These are phyloP conservation scores for Yamadazyma olivae DNA, from an alignment of 805 yeast genomes.

Conservation along the genomic window DNA sequence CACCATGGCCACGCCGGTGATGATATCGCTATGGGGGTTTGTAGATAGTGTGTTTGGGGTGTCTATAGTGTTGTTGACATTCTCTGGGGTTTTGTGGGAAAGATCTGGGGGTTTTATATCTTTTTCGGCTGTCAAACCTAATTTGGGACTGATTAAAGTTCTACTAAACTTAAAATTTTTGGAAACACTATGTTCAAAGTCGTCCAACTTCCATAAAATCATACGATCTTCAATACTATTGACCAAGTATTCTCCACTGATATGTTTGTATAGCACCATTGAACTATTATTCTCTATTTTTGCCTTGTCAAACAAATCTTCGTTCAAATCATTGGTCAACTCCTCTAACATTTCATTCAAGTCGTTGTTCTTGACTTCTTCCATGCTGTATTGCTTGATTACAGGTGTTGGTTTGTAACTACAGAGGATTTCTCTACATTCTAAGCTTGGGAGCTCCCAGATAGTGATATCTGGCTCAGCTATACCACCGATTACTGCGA, in stretches of 20 bases:
- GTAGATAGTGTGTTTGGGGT: neutral
- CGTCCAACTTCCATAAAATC: constrained; percentile 11
- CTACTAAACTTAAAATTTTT: constrained; percentile 7
- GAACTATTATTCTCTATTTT: constrained; percentile 1
- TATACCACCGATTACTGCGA: constrained; percentile 39
- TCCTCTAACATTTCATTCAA: constrained; percentile 9
- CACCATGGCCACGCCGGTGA: constrained; percentile 41
- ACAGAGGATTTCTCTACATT: constrained; percentile 44
- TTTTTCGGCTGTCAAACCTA: constrained; percentile 9
- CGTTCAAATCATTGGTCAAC: constrained; percentile 7
- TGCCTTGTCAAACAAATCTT: constrained; percentile 4
- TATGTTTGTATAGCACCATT: constrained; percentile 6
- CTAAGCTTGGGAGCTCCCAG: constrained; percentile 70
- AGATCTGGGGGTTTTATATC: too few relatives aligned
- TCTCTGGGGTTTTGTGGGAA: neutral
- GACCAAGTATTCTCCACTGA: constrained; percentile 6
- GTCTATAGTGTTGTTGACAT: neutral
- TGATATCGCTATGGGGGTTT: constrained; percentile 13
- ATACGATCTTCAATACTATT: constrained; percentile 4
- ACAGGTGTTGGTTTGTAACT: constrained; percentile 1
- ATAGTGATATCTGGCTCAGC: constrained; percentile 59
- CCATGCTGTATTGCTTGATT: constrained; percentile 19
- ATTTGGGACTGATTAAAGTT: constrained; percentile 4
- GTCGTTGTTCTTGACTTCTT: constrained; percentile 17
- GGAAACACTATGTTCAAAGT: constrained; percentile 10